Conservation (phyloP, 2,329 filamentous ascomycete genomes). For the Cryphonectria naterciae region DNA sequence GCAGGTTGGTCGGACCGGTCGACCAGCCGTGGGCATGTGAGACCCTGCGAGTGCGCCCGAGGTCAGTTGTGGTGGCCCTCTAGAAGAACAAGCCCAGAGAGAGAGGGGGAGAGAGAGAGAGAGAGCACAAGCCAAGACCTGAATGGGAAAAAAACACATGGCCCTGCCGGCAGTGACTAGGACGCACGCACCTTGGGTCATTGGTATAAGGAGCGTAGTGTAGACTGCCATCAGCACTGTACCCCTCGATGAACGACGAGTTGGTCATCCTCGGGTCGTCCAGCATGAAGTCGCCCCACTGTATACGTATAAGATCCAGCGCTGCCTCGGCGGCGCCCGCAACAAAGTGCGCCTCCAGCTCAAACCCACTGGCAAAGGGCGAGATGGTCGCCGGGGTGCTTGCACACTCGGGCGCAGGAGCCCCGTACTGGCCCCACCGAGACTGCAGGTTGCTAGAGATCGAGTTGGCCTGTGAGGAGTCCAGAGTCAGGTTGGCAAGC, state of each 20-base stretch:
- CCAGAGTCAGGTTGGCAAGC: conserved; percentile 23
- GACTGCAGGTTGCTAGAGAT: conserved; percentile 29
- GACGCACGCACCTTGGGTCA: conserved; percentile 35
- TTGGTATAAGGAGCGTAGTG: conserved; percentile 55
- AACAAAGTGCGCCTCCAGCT: conserved; percentile 40
- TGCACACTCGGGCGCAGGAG: conserved; percentile 36
- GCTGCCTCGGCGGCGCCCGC: conserved; percentile 33
- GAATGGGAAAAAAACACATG: not conserved
- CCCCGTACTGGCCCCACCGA: conserved; percentile 32
- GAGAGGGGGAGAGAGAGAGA: not conserved
- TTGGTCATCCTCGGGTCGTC: conserved; percentile 57
- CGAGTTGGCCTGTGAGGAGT: conserved; percentile 9
- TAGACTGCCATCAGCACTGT: conserved; percentile 47
- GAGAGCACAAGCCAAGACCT: not conserved
- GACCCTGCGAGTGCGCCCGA: conserved; percentile 5
- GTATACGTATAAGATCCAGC: conserved; percentile 36
- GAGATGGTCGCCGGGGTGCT: conserved; percentile 40
- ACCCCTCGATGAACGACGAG: conserved; percentile 56
- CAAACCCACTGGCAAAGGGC: conserved; percentile 41
- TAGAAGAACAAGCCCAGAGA: too few relatives aligned
- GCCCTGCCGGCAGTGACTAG: not conserved
- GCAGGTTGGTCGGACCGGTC: conserved; percentile 39
- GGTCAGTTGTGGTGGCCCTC: not conserved
- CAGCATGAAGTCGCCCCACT: conserved; percentile 55
- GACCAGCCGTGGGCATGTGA: conserved; percentile 45